Percentiles rank a stretch among this genome's conserved stretches.
Evolutionary conservation across 805 yeast species (phyloP).

Genomic region (Isabelozyma pseudorhagii): DNA sequence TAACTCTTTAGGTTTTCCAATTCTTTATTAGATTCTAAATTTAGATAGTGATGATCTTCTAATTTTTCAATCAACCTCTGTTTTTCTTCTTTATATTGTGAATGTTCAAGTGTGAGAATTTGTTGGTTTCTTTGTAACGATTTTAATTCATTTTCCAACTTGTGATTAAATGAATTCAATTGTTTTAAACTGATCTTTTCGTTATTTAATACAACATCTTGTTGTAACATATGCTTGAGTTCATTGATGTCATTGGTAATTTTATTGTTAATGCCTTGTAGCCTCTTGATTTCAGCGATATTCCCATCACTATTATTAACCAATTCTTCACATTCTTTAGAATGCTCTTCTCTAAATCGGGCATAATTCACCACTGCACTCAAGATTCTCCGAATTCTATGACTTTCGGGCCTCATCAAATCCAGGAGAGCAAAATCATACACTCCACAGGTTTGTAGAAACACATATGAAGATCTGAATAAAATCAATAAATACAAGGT

Average conservation of each 20-base stretch:
- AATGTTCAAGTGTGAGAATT: constrained; percentile 56
- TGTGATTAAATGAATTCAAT: constrained; percentile 43
- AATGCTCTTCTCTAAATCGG: constrained; percentile 74
- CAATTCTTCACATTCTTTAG: constrained; percentile 64
- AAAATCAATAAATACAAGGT: constrained; percentile 52
- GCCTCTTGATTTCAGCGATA: constrained; percentile 36
- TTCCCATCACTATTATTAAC: constrained; percentile 52
- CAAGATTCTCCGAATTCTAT: constrained; percentile 58
- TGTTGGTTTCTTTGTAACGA: constrained; percentile 63
- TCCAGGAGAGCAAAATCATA: constrained; percentile 75
- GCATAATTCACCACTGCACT: constrained; percentile 88
- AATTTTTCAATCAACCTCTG: constrained; percentile 52
- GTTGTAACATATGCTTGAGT: constrained; percentile 17
- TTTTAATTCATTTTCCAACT: constrained; percentile 61
- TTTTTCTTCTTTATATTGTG: constrained; percentile 62
- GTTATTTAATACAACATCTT: constrained; percentile 27
- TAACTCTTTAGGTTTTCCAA: constrained; percentile 59
- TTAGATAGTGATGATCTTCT: constrained; percentile 57
- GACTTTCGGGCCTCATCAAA: constrained; percentile 72
- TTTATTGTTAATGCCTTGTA: constrained; percentile 35
- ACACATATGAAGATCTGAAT: constrained; percentile 57
- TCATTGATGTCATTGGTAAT: constrained; percentile 22
- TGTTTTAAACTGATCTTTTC: constrained; percentile 38
- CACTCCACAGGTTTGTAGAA: constrained; percentile 71
- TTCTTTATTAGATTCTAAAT: constrained; percentile 55